A percentile compares a stretch with the other conserved stretches of the same genome.
These are phyloP conservation scores for Bromus sterilis DNA, from an alignment of 176 grass and related monocot species.

Conservation along the genomic window DNA sequence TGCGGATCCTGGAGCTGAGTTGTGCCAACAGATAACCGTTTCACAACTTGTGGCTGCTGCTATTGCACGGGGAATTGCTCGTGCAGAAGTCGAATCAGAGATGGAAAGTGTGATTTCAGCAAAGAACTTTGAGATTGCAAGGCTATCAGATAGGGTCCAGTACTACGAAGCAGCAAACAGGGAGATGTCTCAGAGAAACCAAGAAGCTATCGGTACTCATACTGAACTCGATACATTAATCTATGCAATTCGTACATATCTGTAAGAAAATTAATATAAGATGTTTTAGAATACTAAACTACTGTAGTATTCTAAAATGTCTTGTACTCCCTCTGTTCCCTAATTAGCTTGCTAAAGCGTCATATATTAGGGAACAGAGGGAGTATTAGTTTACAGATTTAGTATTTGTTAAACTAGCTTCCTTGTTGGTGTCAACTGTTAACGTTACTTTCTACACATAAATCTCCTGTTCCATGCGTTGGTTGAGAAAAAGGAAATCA, in stretches of 20 bases:
- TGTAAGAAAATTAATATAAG: no score
- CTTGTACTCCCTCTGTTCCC: no score
- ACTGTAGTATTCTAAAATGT: no score
- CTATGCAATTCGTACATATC: neutral
- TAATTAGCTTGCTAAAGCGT: no score
- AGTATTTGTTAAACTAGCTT: neutral
- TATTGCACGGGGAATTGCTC: conserved; percentile 49
- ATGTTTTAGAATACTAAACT: no score
- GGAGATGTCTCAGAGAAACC: conserved; percentile 96
- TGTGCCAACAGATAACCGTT: conserved; percentile 73
- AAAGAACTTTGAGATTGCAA: conserved; percentile 95
- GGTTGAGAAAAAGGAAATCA: neutral
- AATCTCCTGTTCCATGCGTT: neutral
- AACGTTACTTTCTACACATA: neutral
- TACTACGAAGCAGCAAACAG: conserved; percentile 96
- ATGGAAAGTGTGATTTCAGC: conserved; percentile 59
- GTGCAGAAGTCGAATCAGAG: conserved; percentile 58
- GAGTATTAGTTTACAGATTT: neutral
- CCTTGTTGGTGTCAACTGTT: neutral
- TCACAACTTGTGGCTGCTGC: conserved; percentile 64
- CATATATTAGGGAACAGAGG: no score
- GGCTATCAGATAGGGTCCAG: conserved; percentile 83
- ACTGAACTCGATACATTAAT: conserved; percentile 14
- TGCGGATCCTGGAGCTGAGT: conserved; percentile 59
- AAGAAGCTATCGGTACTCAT: conserved; percentile 87